phyloP scores from a whole-genome alignment of 1,139 yeast genomes.

The Pichia sp. region DNA sequence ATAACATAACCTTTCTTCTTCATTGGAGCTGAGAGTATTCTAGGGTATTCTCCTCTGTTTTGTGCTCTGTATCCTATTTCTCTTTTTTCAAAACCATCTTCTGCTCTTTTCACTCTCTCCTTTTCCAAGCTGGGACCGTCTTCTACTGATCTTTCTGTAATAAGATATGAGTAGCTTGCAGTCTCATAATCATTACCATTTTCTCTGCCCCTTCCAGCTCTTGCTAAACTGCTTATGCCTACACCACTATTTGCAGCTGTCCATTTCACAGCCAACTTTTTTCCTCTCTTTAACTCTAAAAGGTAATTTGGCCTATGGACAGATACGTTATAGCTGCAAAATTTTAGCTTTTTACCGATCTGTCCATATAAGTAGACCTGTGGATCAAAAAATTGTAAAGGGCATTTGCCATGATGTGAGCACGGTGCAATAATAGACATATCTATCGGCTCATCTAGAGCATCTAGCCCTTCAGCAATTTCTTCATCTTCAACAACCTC shows the following conservation, averaged over 20 bases:
- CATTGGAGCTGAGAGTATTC: slow-evolving; percentile 67
- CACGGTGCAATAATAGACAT: slow-evolving; percentile 81
- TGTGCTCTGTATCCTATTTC: slow-evolving; percentile 32
- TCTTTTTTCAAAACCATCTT: slow-evolving; percentile 17
- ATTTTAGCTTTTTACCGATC: slow-evolving; percentile 56
- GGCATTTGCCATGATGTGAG: slow-evolving; percentile 82
- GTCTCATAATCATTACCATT: slow-evolving; percentile 69
- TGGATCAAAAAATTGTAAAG: slow-evolving; percentile 75
- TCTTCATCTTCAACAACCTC: slow-evolving; percentile 35
- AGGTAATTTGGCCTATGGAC: slow-evolving; percentile 75
- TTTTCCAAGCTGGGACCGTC: slow-evolving; percentile 38
- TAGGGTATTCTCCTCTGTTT: slow-evolving; percentile 55
- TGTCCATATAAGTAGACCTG: slow-evolving; percentile 59
- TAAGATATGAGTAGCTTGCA: slow-evolving; percentile 72
- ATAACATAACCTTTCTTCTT: slow-evolving; percentile 82
- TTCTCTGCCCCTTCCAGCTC: slow-evolving; percentile 68
- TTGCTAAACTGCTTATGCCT: slow-evolving; percentile 45
- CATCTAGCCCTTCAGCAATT: slow-evolving; percentile 26
- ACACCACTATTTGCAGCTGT: slow-evolving; percentile 50
- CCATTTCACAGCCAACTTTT: slow-evolving; percentile 72
- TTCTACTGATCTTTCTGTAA: slow-evolving; percentile 56
- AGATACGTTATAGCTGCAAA: slow-evolving; percentile 73
- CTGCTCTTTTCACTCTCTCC: slow-evolving; percentile 15
- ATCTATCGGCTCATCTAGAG: slow-evolving; percentile 38
- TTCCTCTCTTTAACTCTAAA: slow-evolving; percentile 80